Evolutionary conservation across 2,329 filamentous ascomycete species (phyloP).

Genomic region (Nemania sp.): DNA sequence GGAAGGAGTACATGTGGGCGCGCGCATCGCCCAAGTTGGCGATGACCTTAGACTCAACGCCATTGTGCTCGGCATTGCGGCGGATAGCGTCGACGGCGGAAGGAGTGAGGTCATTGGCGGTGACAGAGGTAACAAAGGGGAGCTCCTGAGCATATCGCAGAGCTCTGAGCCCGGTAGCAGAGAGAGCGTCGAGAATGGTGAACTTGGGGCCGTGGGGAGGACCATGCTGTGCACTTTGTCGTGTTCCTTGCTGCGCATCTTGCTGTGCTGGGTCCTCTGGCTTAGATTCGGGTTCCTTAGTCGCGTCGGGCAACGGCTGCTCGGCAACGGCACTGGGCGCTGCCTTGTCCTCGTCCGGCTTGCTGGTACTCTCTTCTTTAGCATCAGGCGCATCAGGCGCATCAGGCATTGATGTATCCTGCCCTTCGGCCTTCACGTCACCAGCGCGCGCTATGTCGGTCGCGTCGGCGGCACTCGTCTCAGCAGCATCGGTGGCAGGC

Average conservation of each 20-base stretch:
- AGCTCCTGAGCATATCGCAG: constrained; percentile 91
- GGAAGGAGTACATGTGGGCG: constrained; percentile 82
- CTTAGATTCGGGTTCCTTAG: constrained; percentile 20
- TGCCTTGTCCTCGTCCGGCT: not conserved
- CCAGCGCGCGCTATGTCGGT: not conserved
- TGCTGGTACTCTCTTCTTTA: constrained; percentile 15
- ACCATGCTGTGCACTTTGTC: constrained; percentile 26
- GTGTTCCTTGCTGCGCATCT: too few species aligned
- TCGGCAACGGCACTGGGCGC: constrained; percentile 1
- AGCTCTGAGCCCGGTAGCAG: constrained; percentile 88
- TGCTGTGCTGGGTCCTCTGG: constrained; percentile 21
- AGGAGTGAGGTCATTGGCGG: constrained; percentile 84
- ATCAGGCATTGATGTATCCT: constrained; percentile 29
- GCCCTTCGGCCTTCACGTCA: constrained; percentile 8
- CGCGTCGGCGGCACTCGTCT: constrained; percentile 10
- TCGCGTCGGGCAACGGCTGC: constrained; percentile 19
- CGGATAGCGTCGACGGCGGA: constrained; percentile 80
- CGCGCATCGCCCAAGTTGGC: constrained; percentile 82
- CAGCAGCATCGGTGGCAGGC: constrained; percentile 15
- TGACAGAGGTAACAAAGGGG: constrained; percentile 78
- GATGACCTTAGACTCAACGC: constrained; percentile 69
- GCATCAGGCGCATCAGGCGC: too few species aligned
- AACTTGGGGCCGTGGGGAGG: constrained; percentile 54
- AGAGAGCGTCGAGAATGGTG: constrained; percentile 91
- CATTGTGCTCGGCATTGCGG: constrained; percentile 83